These are phyloP conservation scores for Paecilomyces fulvus DNA, from an alignment of 2,329 filamentous ascomycete genomes.

Conservation along the genomic window DNA sequence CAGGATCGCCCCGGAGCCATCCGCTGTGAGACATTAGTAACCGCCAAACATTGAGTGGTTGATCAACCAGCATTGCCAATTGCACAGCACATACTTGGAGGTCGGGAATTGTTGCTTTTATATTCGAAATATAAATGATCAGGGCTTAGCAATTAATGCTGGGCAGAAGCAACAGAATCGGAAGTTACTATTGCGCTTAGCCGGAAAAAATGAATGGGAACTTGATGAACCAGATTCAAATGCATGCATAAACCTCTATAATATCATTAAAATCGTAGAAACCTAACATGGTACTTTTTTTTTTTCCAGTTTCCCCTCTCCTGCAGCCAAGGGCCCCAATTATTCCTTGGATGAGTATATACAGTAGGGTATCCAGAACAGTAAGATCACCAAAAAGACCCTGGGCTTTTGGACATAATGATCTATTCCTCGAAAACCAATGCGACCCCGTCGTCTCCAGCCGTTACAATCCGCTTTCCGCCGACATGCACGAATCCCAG, in stretches of 20 bases:
- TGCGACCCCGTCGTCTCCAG: conserved; percentile 66
- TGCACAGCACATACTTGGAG: background rate
- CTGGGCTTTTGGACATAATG: background rate
- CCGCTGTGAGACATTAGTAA: background rate
- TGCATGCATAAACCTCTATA: background rate
- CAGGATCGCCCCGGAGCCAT: background rate
- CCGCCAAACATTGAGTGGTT: background rate
- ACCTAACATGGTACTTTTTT: background rate
- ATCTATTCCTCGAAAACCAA: conserved; percentile 37
- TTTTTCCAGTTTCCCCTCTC: no score
- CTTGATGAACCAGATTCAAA: no score
- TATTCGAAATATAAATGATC: background rate
- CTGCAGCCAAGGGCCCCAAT: background rate
- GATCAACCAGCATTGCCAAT: background rate
- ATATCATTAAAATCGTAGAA: background rate
- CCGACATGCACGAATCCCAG: conserved; percentile 80
- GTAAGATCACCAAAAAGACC: background rate
- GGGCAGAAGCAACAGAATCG: background rate
- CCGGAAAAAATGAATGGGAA: background rate
- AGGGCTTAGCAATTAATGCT: background rate
- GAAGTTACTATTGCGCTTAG: background rate
- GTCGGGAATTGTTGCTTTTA: background rate
- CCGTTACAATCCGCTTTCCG: conserved; percentile 69
- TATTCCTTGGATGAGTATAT: background rate
- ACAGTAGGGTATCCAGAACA: background rate